phyloP scores from a whole-genome alignment of 2,329 filamentous ascomycete species.

The Colletotrichum tropicicola region DNA sequence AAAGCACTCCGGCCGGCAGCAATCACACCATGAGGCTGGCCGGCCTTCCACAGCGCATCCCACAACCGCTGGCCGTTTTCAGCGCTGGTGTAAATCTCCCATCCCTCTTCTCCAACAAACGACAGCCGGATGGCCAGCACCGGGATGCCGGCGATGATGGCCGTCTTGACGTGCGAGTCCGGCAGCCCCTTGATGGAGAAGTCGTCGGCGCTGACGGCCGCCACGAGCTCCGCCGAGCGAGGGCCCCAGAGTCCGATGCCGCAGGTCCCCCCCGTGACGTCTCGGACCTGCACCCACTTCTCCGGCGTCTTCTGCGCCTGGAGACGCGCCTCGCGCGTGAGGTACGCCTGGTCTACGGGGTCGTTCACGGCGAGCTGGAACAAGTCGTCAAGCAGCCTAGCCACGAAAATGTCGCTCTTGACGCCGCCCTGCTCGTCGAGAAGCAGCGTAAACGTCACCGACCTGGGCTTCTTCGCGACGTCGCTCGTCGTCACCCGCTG shows the following conservation, averaged over 20 bases:
- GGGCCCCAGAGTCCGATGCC: constrained; percentile 72
- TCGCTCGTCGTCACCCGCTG: constrained; percentile 62
- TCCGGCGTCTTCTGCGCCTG: constrained; percentile 51
- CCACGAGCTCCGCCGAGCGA: constrained; percentile 59
- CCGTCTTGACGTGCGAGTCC: constrained; percentile 58
- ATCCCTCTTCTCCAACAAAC: constrained; percentile 69
- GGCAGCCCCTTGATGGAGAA: constrained; percentile 55
- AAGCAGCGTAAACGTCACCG: constrained; percentile 65
- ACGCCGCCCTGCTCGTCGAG: constrained; percentile 63
- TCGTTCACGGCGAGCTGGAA: constrained; percentile 68
- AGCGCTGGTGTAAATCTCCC: constrained; percentile 69
- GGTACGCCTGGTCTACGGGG: constrained; percentile 61
- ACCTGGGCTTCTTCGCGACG: constrained; percentile 54
- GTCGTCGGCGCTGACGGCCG: constrained; percentile 52
- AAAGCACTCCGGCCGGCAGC: constrained; percentile 67
- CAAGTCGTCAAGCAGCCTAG: constrained; percentile 55
- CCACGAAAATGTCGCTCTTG: constrained; percentile 65
- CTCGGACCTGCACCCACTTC: constrained; percentile 60
- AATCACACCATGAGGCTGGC: constrained; percentile 62
- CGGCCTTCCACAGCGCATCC: constrained; percentile 65
- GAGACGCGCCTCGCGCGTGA: constrained; percentile 59
- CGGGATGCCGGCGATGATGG: constrained; percentile 62
- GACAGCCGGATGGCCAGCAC: constrained; percentile 65
- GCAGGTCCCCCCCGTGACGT: constrained; percentile 68
- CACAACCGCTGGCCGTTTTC: constrained; percentile 67